Percentiles rank a stretch among this genome's conserved stretches.
phyloP scores from a whole-genome alignment of 768 basidiomycete genomes.

The Lanmaoa rubissima region DNA sequence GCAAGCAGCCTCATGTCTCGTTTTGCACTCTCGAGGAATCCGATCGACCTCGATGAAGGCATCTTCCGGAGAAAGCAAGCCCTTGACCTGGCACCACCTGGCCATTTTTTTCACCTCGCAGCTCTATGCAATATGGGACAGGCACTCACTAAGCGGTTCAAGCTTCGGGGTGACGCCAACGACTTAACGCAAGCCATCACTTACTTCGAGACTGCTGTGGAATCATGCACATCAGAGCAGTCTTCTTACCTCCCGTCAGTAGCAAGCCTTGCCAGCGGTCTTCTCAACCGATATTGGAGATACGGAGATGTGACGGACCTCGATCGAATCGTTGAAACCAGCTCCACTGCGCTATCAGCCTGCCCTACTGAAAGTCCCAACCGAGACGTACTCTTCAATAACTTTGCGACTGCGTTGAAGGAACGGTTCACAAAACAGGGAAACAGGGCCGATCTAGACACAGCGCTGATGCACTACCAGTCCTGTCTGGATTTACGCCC shows the following conservation, averaged over 20 bases:
- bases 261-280: constrained; percentile 16
- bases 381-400: constrained; percentile 24
- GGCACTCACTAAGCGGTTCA: constrained; percentile 22
- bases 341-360: constrained; percentile 5
- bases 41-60: constrained; percentile 26
- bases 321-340: constrained; percentile 14
- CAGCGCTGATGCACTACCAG: constrained; percentile 13
- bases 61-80: constrained; percentile 16
- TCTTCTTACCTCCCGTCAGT: constrained; percentile 16
- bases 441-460: constrained; percentile 17
- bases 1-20: constrained; percentile 15
- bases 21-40: constrained; percentile 23
- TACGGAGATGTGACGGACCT: constrained; percentile 23
- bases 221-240: constrained; percentile 8
- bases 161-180: constrained; percentile 12
- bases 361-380: constrained; percentile 4
- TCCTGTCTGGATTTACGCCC: constrained; percentile 23
- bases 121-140: constrained; percentile 20
- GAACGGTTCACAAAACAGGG: constrained; percentile 17
- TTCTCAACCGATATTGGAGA: constrained; percentile 18
- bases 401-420: constrained; percentile 15
- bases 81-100: constrained; percentile 22
- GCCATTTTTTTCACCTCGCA: constrained; percentile 14
- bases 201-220: constrained; percentile 12
- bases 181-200: constrained; percentile 25